Conservation (phyloP, 1,139 yeast genomes). For the Hemisphaericaspora xylanilytica region DNA sequence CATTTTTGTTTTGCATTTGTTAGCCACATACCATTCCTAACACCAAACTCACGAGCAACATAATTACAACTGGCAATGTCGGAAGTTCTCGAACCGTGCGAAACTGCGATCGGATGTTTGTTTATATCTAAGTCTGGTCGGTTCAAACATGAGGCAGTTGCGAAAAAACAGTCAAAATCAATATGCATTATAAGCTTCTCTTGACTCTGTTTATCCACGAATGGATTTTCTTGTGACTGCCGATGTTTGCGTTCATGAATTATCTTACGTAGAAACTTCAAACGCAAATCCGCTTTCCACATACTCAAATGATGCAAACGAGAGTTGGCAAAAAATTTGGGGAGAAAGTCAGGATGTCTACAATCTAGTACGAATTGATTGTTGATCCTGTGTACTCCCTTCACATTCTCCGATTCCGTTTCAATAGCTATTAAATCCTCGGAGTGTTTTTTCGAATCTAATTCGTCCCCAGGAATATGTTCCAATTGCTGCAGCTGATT, state of each 20-base stretch:
- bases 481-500: slow-evolving; percentile 8
- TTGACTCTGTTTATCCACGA: slow-evolving; percentile 3
- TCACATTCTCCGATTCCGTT: slow-evolving; percentile 5
- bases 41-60: slow-evolving; percentile 71
- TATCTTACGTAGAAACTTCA: slow-evolving; percentile 51
- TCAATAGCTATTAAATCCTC: slow-evolving; percentile 9
- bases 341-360: slow-evolving; percentile 73
- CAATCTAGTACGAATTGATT: slow-evolving; percentile 45
- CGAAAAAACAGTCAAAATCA: slow-evolving; percentile 94
- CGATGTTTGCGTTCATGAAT: slow-evolving; percentile 17
- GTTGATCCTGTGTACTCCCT: slow-evolving; percentile 13
- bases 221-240: slow-evolving; percentile 1
- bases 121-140: slow-evolving; percentile 56
- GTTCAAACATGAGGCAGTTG: slow-evolving; percentile 70
- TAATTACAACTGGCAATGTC: slow-evolving; percentile 96
- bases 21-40: slow-evolving; percentile 90
- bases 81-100: slow-evolving; percentile 68
- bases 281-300: slow-evolving; percentile 78
- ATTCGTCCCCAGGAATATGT: slow-evolving; percentile 9
- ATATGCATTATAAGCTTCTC: slow-evolving; percentile 60
- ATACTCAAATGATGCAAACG: slow-evolving; percentile 83
- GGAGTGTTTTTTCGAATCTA: slow-evolving; percentile 5
- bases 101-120: slow-evolving; percentile 72
- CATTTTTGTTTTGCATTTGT: too few relatives aligned
- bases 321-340: slow-evolving; percentile 72